phyloP scores from a whole-genome alignment of 129 eudicot species.

The Pseudognaphalium luteoalbum region DNA sequence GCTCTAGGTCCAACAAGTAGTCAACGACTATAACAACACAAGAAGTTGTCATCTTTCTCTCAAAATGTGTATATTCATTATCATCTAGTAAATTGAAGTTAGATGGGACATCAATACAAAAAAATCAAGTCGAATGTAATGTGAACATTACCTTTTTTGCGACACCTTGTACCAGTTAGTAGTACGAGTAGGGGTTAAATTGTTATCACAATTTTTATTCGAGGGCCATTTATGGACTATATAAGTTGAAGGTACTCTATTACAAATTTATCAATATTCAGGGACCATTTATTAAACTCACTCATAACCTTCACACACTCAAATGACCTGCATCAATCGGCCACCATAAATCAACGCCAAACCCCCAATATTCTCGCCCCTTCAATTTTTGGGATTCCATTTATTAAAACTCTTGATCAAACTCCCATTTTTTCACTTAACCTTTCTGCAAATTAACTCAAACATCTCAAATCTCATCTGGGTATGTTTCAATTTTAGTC shows the following conservation, averaged over 20 bases:
- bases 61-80: no score
- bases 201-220: no score
- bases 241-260: not conserved
- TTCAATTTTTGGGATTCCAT: conserved; percentile 17
- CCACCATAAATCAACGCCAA: conserved; percentile 34
- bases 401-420: conserved; percentile 9
- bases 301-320: conserved; percentile 17
- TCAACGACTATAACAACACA: no score
- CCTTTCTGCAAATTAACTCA: conserved; percentile 3
- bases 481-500: conserved; percentile 38
- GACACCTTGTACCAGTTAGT: not conserved
- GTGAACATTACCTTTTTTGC: not conserved
- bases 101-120: not conserved
- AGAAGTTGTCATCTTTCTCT: no score
- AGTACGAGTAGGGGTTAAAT: no score
- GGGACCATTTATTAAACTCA: conserved; percentile 11
- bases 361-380: conserved; percentile 32
- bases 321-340: conserved; percentile 16
- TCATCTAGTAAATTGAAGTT: no score
- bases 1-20: no score
- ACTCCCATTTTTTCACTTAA: conserved; percentile 21
- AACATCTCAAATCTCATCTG: conserved; percentile 35
- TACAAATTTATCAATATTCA: not conserved
- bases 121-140: not conserved
- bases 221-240: not conserved